A percentile compares a stretch with the other conserved stretches of the same genome.
Evolutionary conservation across 495 filamentous ascomycete species (phyloP).

Genomic region (Ascodesmis nigricans): DNA sequence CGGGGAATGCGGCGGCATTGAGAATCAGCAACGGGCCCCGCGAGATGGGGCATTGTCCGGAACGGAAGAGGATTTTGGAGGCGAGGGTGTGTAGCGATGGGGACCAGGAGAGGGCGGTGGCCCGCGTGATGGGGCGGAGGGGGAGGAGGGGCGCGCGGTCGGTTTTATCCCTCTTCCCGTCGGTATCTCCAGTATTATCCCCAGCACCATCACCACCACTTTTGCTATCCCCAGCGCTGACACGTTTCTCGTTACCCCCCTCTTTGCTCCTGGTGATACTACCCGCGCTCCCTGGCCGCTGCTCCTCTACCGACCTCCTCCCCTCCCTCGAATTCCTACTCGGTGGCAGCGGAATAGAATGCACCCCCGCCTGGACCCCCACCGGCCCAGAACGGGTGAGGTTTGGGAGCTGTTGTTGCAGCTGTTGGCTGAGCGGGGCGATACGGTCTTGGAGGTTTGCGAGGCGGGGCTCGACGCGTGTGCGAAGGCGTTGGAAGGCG

Average conservation of each 20-base stretch:
- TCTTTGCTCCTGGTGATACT: no score
- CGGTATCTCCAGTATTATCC: neutral
- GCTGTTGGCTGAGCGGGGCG: conserved; percentile 3
- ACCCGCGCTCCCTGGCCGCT: neutral
- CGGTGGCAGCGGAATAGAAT: neutral
- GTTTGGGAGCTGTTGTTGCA: conserved; percentile 10
- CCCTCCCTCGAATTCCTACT: no score
- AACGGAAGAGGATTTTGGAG: conserved; percentile 29
- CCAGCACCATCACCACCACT: neutral
- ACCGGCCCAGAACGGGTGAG: conserved; percentile 2
- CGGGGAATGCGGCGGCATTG: conserved; percentile 34
- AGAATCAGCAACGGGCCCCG: conserved; percentile 31
- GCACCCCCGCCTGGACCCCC: neutral
- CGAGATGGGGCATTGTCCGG: conserved; percentile 26
- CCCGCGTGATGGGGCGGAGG: conserved; percentile 2
- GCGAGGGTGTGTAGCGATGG: conserved; percentile 24
- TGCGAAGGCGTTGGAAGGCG: conserved; percentile 14
- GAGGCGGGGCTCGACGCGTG: conserved; percentile 11
- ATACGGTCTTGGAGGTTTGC: conserved; percentile 7
- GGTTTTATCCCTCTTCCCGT: neutral
- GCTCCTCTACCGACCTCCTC: neutral
- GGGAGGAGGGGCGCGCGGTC: conserved; percentile 1
- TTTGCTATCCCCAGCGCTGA: no score
- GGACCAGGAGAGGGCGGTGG: conserved; percentile 21
- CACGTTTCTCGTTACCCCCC: no score